Conservation (phyloP, 192 early-diverging fungal species). For the Coemansia sp. region DNA sequence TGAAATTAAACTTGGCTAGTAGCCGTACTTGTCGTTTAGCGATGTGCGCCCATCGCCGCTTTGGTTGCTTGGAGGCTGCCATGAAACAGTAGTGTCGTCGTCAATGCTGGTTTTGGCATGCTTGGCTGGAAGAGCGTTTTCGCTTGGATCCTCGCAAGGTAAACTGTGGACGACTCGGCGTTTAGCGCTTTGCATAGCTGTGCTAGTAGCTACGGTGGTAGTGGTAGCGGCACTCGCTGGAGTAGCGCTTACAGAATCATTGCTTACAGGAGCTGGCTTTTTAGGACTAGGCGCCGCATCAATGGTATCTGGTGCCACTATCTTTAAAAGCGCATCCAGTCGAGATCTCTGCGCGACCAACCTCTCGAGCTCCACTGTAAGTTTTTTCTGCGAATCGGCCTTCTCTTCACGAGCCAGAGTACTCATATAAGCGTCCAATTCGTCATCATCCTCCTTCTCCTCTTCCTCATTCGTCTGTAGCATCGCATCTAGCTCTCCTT, state of each 20-base stretch:
- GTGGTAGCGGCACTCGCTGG: no score
- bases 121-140: background rate
- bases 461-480: background rate
- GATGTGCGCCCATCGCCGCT: slow-evolving; percentile 47
- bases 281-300: background rate
- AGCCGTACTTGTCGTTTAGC: slow-evolving; percentile 51
- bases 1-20: slow-evolving; percentile 17
- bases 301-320: slow-evolving; percentile 33
- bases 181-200: slow-evolving; percentile 4
- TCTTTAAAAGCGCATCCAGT: slow-evolving; percentile 21
- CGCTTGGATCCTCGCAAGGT: slow-evolving; percentile 11
- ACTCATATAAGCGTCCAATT: slow-evolving; percentile 71
- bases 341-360: slow-evolving; percentile 53
- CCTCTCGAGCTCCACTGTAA: slow-evolving; percentile 47
- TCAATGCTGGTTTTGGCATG: background rate
- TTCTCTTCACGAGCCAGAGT: slow-evolving; percentile 53
- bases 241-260: no score
- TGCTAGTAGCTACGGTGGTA: background rate
- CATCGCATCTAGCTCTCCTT: slow-evolving; percentile 12
- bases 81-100: slow-evolving; percentile 14
- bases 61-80: slow-evolving; percentile 48
- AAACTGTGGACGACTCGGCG: slow-evolving; percentile 18
- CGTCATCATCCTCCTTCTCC: slow-evolving; percentile 51
- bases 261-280: background rate
- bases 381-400: slow-evolving; percentile 36